These are phyloP conservation scores for Saccharum hybrid DNA, from an alignment of 202 grass and related monocot genomes.

Conservation along the genomic window DNA sequence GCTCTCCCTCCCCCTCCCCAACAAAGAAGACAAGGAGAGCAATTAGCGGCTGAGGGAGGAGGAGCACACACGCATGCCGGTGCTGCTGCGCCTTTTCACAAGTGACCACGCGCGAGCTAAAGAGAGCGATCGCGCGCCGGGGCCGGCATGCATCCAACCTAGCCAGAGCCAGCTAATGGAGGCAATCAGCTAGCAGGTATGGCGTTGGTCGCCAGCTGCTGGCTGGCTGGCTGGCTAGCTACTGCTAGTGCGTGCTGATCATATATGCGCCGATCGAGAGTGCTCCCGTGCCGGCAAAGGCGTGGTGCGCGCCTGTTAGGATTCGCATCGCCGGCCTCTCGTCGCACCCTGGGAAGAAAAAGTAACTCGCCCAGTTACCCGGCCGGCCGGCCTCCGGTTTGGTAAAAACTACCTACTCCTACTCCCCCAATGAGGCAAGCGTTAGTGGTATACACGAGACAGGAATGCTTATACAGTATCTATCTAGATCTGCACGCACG, in stretches of 20 bases:
- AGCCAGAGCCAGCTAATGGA: conserved; percentile 26
- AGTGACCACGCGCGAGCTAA: neutral
- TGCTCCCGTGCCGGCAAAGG: neutral
- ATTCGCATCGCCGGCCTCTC: conserved; percentile 4
- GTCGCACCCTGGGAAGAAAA: neutral
- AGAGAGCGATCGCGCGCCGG: neutral
- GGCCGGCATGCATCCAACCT: neutral
- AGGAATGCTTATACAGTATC: neutral
- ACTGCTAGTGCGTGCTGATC: neutral
- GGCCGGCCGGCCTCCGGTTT: neutral
- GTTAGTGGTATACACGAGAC: conserved; percentile 13
- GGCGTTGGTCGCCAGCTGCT: no score
- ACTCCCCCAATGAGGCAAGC: neutral
- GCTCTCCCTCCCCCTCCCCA: no score
- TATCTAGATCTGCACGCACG: neutral
- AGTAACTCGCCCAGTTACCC: neutral
- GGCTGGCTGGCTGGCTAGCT: no score
- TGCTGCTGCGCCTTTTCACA: neutral
- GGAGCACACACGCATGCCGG: no score
- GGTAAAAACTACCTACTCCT: no score
- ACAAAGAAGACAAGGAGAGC: neutral
- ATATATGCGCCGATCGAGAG: neutral
- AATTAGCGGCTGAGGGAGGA: no score
- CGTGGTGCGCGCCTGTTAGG: conserved; percentile 58
- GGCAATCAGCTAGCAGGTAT: conserved; percentile 23